These are phyloP conservation scores for Neonectria magnoliae DNA, from an alignment of 2,329 filamentous ascomycete species.

Conservation along the genomic window DNA sequence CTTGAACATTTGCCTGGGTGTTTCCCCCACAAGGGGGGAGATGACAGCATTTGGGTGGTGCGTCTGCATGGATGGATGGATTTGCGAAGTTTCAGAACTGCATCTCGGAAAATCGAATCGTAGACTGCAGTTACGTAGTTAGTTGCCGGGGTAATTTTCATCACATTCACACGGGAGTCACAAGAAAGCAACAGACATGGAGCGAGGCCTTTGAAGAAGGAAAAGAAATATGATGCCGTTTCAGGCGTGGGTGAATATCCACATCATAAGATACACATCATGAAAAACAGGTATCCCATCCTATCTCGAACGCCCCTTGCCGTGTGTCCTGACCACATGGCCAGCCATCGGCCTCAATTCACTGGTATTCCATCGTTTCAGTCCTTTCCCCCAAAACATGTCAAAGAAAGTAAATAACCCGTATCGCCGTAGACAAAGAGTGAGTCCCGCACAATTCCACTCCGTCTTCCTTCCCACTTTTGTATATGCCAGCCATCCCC, in stretches of 20 bases:
- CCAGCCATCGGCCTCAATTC: slow-evolving; percentile 28
- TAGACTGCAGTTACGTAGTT: slow-evolving; percentile 3
- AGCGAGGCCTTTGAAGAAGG: neutral
- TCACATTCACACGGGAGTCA: slow-evolving; percentile 13
- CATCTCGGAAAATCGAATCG: neutral
- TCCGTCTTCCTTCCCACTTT: slow-evolving; percentile 29
- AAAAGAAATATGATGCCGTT: slow-evolving; percentile 37
- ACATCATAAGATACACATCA: slow-evolving; percentile 44
- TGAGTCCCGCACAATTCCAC: slow-evolving; percentile 30
- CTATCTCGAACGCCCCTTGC: slow-evolving; percentile 40
- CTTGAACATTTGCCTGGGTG: neutral
- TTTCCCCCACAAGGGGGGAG: slow-evolving; percentile 1
- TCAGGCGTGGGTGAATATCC: slow-evolving; percentile 36
- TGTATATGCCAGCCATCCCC: slow-evolving; percentile 28
- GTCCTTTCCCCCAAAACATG: slow-evolving; percentile 28
- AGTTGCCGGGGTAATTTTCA: slow-evolving; percentile 14
- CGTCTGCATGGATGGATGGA: slow-evolving; percentile 27
- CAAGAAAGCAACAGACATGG: neutral
- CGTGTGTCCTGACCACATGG: slow-evolving; percentile 27
- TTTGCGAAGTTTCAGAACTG: slow-evolving; percentile 32
- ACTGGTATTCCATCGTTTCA: slow-evolving; percentile 33
- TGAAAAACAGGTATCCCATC: slow-evolving; percentile 37
- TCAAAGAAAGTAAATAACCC: slow-evolving; percentile 27
- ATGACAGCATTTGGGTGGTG: slow-evolving; percentile 8
- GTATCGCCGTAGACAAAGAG: slow-evolving; percentile 20